Conservation (phyloP, 176 grass and related monocot genomes). For the Bothriochloa decipiens region DNA sequence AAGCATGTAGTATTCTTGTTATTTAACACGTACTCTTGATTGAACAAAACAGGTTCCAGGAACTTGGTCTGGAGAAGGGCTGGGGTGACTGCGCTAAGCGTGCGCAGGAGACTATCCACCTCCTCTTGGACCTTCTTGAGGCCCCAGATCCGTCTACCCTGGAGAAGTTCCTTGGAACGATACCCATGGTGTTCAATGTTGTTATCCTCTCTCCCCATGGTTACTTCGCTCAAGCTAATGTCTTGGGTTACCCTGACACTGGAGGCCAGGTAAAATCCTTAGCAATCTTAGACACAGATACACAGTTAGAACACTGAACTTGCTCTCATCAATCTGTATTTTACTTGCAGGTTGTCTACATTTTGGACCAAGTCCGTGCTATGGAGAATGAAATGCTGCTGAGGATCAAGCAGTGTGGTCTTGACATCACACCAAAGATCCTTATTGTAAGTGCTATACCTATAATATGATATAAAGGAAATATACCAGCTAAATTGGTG, state of each 20-base stretch:
- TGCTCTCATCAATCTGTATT: constrained; percentile 25
- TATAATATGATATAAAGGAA: not conserved
- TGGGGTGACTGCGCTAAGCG: constrained; percentile 94
- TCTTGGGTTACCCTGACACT: constrained; percentile 99
- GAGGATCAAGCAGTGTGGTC: constrained; percentile 96
- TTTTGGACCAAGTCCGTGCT: constrained; percentile 99
- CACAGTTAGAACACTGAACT: not conserved
- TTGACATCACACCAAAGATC: constrained; percentile 91
- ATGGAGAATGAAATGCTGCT: constrained; percentile 96
- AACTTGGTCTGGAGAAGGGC: constrained; percentile 94
- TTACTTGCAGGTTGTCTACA: constrained; percentile 83
- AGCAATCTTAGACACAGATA: not conserved
- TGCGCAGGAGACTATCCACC: constrained; percentile 82
- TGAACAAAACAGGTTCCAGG: constrained; percentile 78
- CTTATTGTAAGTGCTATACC: constrained; percentile 80
- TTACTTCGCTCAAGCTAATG: constrained; percentile 98
- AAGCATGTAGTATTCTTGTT: not conserved
- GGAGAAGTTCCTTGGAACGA: constrained; percentile 91
- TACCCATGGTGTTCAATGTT: constrained; percentile 99
- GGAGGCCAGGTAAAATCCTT: constrained; percentile 82
- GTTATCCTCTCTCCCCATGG: constrained; percentile 95
- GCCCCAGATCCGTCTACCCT: constrained; percentile 90
- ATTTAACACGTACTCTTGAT: constrained; percentile 11
- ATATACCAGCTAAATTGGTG: not conserved
- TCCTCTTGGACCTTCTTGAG: constrained; percentile 96